Conservation (phyloP, 345 rosid species). For the Excoecaria agallocha region DNA sequence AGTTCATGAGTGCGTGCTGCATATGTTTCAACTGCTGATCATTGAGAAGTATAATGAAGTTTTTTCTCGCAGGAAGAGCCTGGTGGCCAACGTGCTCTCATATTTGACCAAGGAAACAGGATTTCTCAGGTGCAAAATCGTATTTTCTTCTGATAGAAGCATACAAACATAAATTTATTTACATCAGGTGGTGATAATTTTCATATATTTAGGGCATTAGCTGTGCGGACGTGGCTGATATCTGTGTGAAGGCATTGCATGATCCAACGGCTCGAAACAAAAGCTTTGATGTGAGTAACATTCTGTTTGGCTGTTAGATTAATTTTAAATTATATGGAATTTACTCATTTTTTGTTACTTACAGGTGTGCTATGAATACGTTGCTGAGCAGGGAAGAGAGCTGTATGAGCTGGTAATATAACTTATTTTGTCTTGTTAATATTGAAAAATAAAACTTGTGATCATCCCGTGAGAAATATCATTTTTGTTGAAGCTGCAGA, state of each 20-base stretch:
- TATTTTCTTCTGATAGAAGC: not conserved
- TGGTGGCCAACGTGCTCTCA: constrained; percentile 93
- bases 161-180: not conserved
- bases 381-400: constrained; percentile 81
- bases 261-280: constrained; percentile 92
- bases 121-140: constrained; percentile 68
- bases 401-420: constrained; percentile 81
- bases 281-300: constrained; percentile 75
- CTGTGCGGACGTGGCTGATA: constrained; percentile 91
- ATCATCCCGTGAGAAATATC: not conserved
- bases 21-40: not conserved
- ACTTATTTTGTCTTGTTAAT: not conserved
- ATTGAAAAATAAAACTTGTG: not conserved
- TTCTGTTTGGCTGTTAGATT: not conserved
- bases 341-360: not conserved
- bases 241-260: constrained; percentile 88
- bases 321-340: not conserved
- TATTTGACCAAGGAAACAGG: constrained; percentile 94
- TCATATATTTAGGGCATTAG: constrained; percentile 62
- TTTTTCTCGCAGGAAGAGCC: constrained; percentile 79
- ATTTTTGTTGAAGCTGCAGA: not conserved
- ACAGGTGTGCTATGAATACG: constrained; percentile 90
- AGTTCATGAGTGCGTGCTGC: not conserved
- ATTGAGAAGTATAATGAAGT: not conserved
- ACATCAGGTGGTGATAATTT: not conserved